phyloP scores from a whole-genome alignment of 2,329 filamentous ascomycete genomes.

The Fusarium verrucosum region DNA sequence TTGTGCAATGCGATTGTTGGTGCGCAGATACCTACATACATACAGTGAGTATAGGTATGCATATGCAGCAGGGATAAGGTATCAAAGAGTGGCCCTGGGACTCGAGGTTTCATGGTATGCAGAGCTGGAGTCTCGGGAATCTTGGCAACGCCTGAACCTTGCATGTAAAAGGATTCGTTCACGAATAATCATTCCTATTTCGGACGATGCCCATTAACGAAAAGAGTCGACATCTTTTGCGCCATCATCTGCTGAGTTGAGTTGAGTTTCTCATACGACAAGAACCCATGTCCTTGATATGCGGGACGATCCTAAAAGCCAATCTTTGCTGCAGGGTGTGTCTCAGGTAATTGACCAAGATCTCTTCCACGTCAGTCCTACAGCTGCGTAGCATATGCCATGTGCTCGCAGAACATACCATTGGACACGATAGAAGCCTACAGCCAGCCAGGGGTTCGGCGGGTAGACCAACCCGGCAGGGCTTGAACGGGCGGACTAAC shows the following conservation, averaged over 20 bases:
- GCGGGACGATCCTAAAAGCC: constrained; percentile 9
- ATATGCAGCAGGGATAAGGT: not conserved
- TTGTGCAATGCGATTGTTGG: not conserved
- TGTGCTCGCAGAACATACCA: constrained; percentile 1
- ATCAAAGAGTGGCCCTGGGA: not conserved
- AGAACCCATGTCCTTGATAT: not conserved
- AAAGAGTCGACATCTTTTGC: not conserved
- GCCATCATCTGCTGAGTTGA: not conserved
- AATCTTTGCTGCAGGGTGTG: constrained; percentile 2
- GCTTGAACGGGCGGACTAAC: not conserved
- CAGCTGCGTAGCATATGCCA: not conserved
- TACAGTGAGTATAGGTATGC: not conserved
- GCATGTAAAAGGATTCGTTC: not conserved
- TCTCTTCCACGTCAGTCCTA: not conserved
- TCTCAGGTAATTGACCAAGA: constrained; percentile 6
- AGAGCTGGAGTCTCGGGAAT: not conserved
- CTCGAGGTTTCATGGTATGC: constrained; percentile 9
- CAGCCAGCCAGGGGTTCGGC: constrained; percentile 2
- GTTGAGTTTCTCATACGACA: not conserved
- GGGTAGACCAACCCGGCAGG: not conserved
- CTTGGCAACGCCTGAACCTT: not conserved
- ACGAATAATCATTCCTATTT: not conserved
- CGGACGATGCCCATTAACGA: not conserved
- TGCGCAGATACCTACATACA: not conserved
- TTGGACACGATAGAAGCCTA: not conserved